Base-by-base conservation (phyloP, 2,329 filamentous ascomycete genomes). In the Trichoderma sp. region DNA sequence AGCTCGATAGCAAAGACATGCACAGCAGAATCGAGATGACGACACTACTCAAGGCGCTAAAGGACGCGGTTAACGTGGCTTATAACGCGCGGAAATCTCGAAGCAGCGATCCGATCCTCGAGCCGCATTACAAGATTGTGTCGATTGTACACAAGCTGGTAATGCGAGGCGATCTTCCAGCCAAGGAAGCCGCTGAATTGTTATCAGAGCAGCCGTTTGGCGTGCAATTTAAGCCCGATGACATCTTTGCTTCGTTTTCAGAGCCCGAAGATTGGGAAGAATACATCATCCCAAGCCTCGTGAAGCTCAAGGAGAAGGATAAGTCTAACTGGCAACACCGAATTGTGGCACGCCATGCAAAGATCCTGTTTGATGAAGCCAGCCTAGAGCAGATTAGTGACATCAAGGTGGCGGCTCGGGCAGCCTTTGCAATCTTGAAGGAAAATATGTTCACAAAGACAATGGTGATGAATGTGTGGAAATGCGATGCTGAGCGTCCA, bases 301-400 rank as follows among this genome's bases (percentile, higher is more conserved):
- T 80, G 8, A 83, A 83, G 65, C 76, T 89, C 11, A 84, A 85
- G 14, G 87, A 89, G 60, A 93, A 93, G 71, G 94, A 97, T 80
- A 96, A 97, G 82, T 92, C 92, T 0, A 95, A 96, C 75, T 97
- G 94, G 94, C 94, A 97, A 76, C 94, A 97, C 78, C 91, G 94
- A 24, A 94, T 97, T 81, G 92, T 93, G 65, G 90, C 91, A 76
- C 89, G 94, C 29, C 90, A 92, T 75, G 84, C 87, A 1, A 82
- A 81, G 40, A 86, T 89, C 24, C 74, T 89, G 8, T 88, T 86
- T 65, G 81, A 83, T 63, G 82, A 85, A 35, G 77, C 80, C 47
- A 77, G 79, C 55, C 56, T 72, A 55, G 71, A 68, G 2, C 71
- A 73, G 78, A 87, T 71, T 59, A 82, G 84, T 63, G 83, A 72